Evolutionary conservation across 805 yeast genomes (phyloP), one percentile per base, ranked within the genome.

Genomic region (Kregervanrija pseudodelftensis): DNA sequence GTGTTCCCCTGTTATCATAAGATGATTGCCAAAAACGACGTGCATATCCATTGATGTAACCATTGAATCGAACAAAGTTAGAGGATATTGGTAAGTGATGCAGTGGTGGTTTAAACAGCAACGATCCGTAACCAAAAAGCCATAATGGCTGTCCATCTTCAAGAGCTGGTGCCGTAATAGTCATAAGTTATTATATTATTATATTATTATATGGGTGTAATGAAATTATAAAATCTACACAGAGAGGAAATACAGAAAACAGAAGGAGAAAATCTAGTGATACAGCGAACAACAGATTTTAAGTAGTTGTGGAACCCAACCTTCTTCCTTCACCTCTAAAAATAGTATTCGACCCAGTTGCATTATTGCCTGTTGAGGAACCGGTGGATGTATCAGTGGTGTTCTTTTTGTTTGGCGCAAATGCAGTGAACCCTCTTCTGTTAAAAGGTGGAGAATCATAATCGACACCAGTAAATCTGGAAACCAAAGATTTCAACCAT

Each of bases 21-120:
- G 93, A 82, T 33, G 86, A 76, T 62, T 90, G 97, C 96, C 96
- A 90, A 59, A 90, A 90, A 38, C 96, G 66, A 15, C 98, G 72
- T 1, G 82, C 77, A 53, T 69, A 88, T 2, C 96, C 96, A 42
- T 70, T 69, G 17, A 90, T 70, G 39, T 80, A 76, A 0, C 96
- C 96, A 0, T 88, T 80, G 9, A 85, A 60, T 33, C 54, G 49
- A 16, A 47, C 45, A 37, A 61, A 58, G 28, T 49, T 42, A 13
- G 47, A 39, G 11, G 60, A 55, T 37, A 56, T 50, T 72, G 34
- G 79, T 65, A 54, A 73, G 69, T 40, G 77, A 69, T 49, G 76
- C 74, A 52, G 90, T 0, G 96, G 97, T 0, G 96, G 96, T 57
- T 88, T 89, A 72, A 84, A 89, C 22, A 89, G 80, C 42, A 89